These are phyloP conservation scores for Rubia balearica DNA, from an alignment of 305 asterid species.

Conservation along the genomic window DNA sequence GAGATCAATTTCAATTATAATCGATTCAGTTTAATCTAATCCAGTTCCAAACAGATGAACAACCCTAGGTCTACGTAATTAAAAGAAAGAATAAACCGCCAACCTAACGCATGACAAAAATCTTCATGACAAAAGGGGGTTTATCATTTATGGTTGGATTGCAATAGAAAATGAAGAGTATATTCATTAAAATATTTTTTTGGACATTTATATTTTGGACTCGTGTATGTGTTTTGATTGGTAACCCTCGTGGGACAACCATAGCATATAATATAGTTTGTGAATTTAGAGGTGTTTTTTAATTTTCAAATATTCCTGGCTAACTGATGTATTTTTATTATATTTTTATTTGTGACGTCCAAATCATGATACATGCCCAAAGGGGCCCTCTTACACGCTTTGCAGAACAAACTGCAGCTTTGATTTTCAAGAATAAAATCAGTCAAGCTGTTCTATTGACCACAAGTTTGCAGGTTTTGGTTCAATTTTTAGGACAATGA, in stretches of 20 bases:
- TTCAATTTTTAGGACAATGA: too few species aligned
- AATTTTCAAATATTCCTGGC: slow-evolving; percentile 5
- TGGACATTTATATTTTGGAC: background rate
- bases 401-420: background rate
- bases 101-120: background rate
- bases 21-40: too few species aligned
- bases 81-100: background rate
- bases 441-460: background rate
- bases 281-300: background rate
- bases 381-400: background rate
- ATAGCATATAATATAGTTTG: background rate
- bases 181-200: background rate
- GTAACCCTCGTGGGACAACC: slow-evolving; percentile 1
- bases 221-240: background rate
- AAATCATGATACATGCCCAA: background rate
- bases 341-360: too few species aligned
- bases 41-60: too few species aligned
- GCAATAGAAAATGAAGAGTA: background rate
- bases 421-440: background rate
- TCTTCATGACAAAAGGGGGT: background rate
- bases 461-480: too few species aligned
- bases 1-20: too few species aligned
- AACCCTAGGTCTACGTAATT: too few species aligned
- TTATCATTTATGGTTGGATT: background rate
- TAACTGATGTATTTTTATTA: background rate